A percentile compares a stretch with the other conserved stretches of the same genome.
Conservation (phyloP, 108 stramenopile species). For the Aurantiochytrium sp. region DNA sequence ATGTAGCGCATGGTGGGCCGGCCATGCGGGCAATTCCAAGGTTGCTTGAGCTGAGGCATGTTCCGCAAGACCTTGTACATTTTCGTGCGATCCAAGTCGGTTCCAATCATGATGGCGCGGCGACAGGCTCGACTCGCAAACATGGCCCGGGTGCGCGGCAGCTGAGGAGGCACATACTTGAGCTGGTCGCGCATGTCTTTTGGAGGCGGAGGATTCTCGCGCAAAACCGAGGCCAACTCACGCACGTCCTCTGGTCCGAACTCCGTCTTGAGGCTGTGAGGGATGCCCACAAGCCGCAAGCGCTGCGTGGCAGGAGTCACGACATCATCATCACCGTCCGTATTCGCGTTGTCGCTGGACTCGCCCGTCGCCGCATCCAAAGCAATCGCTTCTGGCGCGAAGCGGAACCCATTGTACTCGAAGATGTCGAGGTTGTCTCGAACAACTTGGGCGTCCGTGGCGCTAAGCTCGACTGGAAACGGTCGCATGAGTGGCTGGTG, state of each 20-base stretch:
- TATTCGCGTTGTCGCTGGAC: conserved; percentile 30
- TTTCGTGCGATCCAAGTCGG: conserved; percentile 23
- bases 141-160: conserved; percentile 47
- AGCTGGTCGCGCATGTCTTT: not conserved
- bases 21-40: conserved; percentile 62
- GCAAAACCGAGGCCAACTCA: conserved; percentile 33
- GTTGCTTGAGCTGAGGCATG: conserved; percentile 47
- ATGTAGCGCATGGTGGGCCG: conserved; percentile 57
- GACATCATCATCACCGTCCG: conserved; percentile 33
- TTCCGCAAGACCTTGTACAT: conserved; percentile 39
- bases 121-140: conserved; percentile 58
- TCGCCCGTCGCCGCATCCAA: not conserved
- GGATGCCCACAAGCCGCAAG: conserved; percentile 32
- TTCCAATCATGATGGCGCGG: conserved; percentile 53
- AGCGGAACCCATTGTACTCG: not conserved
- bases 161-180: not conserved
- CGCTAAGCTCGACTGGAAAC: not conserved
- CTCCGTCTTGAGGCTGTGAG: conserved; percentile 37
- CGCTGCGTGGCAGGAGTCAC: conserved; percentile 22
- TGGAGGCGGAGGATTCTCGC: not conserved
- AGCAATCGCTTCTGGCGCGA: not conserved
- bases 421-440: not conserved
- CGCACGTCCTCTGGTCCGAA: conserved; percentile 50
- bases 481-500: conserved; percentile 33
- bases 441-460: not conserved